phyloP scores from a whole-genome alignment of 139 green algal species.

The Micromonas pusilla region DNA sequence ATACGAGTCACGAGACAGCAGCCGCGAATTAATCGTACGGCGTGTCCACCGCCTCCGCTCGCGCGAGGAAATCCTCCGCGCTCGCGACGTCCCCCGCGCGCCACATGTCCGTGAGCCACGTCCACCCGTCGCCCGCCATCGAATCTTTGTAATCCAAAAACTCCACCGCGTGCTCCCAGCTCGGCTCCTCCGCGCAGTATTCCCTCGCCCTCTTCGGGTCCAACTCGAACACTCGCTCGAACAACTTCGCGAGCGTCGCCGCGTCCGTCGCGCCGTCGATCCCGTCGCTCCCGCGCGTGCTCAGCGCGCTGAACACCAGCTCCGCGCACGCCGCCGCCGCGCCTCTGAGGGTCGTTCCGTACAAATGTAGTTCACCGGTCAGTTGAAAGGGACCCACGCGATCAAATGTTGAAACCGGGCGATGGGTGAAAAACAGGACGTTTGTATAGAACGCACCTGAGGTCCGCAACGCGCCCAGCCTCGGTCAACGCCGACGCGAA shows the following conservation, averaged over 20 bases:
- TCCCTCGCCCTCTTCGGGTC: background rate
- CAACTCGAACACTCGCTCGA: background rate
- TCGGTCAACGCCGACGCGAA: background rate
- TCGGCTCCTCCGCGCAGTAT: slow-evolving; percentile 13
- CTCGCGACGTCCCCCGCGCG: too few relatives aligned
- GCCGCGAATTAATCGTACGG: background rate
- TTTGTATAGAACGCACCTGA: too few relatives aligned
- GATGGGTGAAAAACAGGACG: too few relatives aligned
- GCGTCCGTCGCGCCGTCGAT: background rate
- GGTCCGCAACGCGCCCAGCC: background rate
- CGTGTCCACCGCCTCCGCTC: background rate
- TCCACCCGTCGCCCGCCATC: background rate
- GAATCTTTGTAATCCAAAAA: background rate
- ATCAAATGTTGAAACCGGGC: too few relatives aligned
- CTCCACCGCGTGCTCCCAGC: background rate
- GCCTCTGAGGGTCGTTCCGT: too few relatives aligned
- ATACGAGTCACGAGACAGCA: too few relatives aligned
- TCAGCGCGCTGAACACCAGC: slow-evolving; percentile 4
- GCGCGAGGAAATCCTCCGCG: background rate
- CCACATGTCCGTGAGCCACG: background rate
- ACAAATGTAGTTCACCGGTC: too few relatives aligned
- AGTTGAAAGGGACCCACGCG: too few relatives aligned
- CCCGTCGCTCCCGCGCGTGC: background rate
- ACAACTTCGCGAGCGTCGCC: background rate
- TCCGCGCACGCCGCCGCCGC: background rate